These are phyloP conservation scores for Cutaneotrichosporon curvatum DNA, from an alignment of 1,284 basidiomycete genomes.

Conservation along the genomic window DNA sequence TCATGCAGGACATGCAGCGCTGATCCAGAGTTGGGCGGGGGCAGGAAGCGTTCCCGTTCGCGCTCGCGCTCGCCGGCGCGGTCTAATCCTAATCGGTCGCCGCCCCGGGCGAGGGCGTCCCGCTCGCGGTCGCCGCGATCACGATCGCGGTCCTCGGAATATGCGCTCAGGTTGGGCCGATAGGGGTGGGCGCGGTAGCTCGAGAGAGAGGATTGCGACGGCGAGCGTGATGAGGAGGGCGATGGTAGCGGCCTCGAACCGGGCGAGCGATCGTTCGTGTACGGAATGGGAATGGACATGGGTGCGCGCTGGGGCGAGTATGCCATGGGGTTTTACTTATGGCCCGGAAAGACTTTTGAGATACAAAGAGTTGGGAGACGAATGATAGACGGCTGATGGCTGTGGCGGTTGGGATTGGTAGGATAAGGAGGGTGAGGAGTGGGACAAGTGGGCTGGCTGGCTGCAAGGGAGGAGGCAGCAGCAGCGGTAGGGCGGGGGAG, in stretches of 20 bases:
- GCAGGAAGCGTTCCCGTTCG: constrained; percentile 5
- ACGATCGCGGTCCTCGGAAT: constrained; percentile 1
- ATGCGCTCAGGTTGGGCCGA: constrained; percentile 4
- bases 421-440: too few species aligned
- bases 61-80: too few species aligned
- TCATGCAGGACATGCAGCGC: constrained; percentile 16
- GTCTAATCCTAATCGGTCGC: not conserved
- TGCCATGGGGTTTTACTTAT: too few species aligned
- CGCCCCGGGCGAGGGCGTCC: not conserved
- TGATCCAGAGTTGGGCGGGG: constrained; percentile 15
- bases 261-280: constrained; percentile 1
- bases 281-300: constrained; percentile 4
- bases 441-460: too few species aligned
- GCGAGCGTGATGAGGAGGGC: constrained; percentile 5
- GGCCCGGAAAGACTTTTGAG: too few species aligned
- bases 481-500: too few species aligned
- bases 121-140: constrained; percentile 3
- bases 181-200: constrained; percentile 15
- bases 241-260: not conserved
- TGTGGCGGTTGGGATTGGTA: too few species aligned
- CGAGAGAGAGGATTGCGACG: constrained; percentile 4
- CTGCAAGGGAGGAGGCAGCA: too few species aligned
- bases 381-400: too few species aligned
- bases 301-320: not conserved
- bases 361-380: too few species aligned